Evolutionary conservation across 495 filamentous ascomycete species (phyloP), one percentile per base, ranked within the genome.

Genomic region (Aspergillus asperescens): DNA sequence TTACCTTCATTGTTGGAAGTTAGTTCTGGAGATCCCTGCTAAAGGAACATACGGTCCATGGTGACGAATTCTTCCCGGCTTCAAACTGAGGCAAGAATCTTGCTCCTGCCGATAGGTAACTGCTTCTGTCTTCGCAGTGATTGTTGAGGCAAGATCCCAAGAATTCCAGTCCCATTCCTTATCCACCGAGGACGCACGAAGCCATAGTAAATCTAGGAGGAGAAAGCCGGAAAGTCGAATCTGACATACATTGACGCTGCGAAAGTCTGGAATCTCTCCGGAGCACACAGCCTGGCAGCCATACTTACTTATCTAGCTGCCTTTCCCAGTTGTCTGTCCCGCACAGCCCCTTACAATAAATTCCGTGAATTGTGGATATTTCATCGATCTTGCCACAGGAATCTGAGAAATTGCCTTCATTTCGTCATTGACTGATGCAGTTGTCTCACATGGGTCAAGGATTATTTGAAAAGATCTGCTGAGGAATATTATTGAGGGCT

Each of bases 401-500:
- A 32, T 47, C 12, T 18, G 34, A 18, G 42, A 24, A 41, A 47
- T 10, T n/a, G 34, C 12, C 20, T 15, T 49, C 43, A 47, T 37
- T 46, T 47, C 41, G 42, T 54, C 51, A 47, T 40, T 34, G 42
- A 39, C 42, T 40, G 34, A 54, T 39, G 42, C 32, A 15, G 32
- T 31, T 44, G 51, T 54, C 42, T 54, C 42, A 54, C 24, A 22
- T 54, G 32, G 40, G 22, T 47, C n/a, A 40, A 38, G 18, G 31
- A 22, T 37, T 40, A n/a, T n/a, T n/a, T n/a, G n/a, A 10, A 34
- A 47, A 38, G 31, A 49, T 25, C 50, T 50, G 41, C 19, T 54
- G 24, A 47, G 25, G 16, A n/a, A n/a, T n/a, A 24, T 48, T 41
- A 42, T 25, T 79, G 0, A 85, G 65, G 58, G 35, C 37, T 40